Base-by-base conservation (phyloP, 23 red algal genomes). In the Gracilaria gracilis region DNA sequence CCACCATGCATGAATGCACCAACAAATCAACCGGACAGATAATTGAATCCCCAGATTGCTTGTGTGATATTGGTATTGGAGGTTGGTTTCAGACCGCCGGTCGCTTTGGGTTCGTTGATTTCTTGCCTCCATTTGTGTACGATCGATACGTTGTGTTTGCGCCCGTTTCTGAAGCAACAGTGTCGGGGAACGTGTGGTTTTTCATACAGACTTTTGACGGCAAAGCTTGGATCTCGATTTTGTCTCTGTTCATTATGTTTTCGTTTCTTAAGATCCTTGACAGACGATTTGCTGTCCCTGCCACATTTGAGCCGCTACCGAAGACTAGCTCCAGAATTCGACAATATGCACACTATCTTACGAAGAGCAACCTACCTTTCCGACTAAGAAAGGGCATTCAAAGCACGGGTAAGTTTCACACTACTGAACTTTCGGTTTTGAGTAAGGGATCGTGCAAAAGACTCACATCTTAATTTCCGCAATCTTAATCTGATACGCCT, bases 191-290 rank as follows among this genome's bases (percentile, higher is more conserved):
- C 6, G 27, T 61, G 28, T 35, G 39, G 21, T 88, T 88, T 36
- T 88, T 77, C 42, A 15, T 88, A 1, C 27, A 15, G 7, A 23
- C 79, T 0, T 82, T 82, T 38, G 37, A 38, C 20, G 9, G 17
- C 4, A 9, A 19, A 13, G 48, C 67, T 29, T 88, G 84, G 84
- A 5, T 78, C n/a, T 16, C 69, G 4, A 88, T 88, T 2, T 4
- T 57, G 3, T 67, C 0, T 4, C 42, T 88, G 16, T 20, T 59
- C 35, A 4, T 48, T 50, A 42, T 76, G 35, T 88, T 88, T 24
- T 28, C 47, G 2, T 38, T 88, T 55, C 67, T 88, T 5, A 88
- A 88, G 48, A n/a, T 77, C n/a, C 25, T 88, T 23, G 84, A 88
- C 36, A 9, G 5, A 4, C 65, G 72, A 27, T 88, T 88, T 38